Percentiles rank a stretch among this genome's conserved stretches.
These are phyloP conservation scores for Gnomoniopsis sp. DNA, from an alignment of 2,329 filamentous ascomycete species.

Conservation along the genomic window DNA sequence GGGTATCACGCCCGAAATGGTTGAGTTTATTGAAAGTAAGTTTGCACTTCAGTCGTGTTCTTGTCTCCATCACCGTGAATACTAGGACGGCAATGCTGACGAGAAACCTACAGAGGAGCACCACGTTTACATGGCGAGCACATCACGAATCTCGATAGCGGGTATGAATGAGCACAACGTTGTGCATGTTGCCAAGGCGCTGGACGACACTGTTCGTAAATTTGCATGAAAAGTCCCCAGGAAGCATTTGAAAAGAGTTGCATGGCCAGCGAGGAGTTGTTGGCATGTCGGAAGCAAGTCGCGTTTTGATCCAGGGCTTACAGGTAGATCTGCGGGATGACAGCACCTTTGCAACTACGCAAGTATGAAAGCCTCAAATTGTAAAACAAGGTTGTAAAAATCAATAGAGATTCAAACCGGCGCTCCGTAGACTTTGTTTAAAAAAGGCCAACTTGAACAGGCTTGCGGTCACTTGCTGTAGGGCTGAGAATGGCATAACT, in stretches of 20 bases:
- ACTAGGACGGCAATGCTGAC: conserved; percentile 12
- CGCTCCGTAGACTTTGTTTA: too few species aligned
- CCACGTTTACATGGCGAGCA: conserved; percentile 37
- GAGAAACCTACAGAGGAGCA: conserved; percentile 23
- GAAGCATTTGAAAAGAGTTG: not conserved
- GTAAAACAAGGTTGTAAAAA: too few species aligned
- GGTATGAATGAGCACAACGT: conserved; percentile 36
- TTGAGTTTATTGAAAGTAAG: conserved; percentile 32
- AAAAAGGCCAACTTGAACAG: too few species aligned
- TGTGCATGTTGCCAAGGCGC: conserved; percentile 26
- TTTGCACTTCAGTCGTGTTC: not conserved
- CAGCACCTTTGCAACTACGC: too few species aligned
- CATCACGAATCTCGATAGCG: conserved; percentile 36
- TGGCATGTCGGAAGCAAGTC: too few species aligned
- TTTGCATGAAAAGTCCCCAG: not conserved
- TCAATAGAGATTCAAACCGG: too few species aligned
- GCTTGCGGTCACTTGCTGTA: too few species aligned
- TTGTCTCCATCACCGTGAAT: not conserved
- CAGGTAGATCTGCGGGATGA: too few species aligned
- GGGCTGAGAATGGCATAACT: too few species aligned
- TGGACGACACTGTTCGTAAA: conserved; percentile 16
- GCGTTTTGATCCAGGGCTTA: too few species aligned
- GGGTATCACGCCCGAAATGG: conserved; percentile 46
- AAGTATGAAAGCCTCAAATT: too few species aligned
- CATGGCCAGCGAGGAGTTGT: not conserved